Conservation (phyloP, 805 yeast genomes). For the Candida pseudoglaebosa region DNA sequence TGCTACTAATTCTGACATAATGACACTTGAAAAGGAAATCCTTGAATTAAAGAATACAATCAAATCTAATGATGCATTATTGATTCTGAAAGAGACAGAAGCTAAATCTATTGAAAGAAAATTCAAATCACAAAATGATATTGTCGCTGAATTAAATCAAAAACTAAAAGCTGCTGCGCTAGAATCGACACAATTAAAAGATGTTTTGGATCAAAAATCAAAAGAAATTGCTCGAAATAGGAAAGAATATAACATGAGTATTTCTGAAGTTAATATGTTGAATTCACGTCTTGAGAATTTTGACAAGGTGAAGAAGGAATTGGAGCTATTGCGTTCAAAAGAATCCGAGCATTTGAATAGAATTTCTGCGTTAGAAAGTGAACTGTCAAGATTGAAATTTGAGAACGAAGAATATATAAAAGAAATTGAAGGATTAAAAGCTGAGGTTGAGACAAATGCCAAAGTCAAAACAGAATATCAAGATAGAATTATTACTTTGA, state of each 20-base stretch:
- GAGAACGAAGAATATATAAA: conserved; percentile 12
- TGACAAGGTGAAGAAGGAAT: not conserved
- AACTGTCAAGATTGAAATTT: conserved; percentile 7
- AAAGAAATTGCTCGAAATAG: conserved; percentile 4
- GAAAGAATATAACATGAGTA: conserved; percentile 1
- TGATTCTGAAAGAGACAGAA: conserved; percentile 12
- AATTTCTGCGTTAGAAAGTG: conserved; percentile 18
- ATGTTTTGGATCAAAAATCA: conserved; percentile 8
- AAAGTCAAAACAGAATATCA: conserved; percentile 24
- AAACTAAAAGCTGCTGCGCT: conserved; percentile 13
- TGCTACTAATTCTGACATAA: not conserved
- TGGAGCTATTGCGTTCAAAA: conserved; percentile 1
- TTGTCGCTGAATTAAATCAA: conserved; percentile 11
- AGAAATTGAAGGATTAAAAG: conserved; percentile 16
- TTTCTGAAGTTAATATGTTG: conserved; percentile 2
- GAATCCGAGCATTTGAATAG: conserved; percentile 15
- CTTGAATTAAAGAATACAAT: conserved; percentile 11
- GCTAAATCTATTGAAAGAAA: conserved; percentile 11
- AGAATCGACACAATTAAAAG: conserved; percentile 11
- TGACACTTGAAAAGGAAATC: conserved; percentile 11
- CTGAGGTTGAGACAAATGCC: conserved; percentile 18
- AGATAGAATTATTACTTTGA: conserved; percentile 22
- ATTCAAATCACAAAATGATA: conserved; percentile 12
- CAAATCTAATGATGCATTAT: conserved; percentile 7
- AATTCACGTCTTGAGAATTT: conserved; percentile 4